phyloP scores from a whole-genome alignment of 2,329 filamentous ascomycete genomes.

The Dothideomycetes sp. region DNA sequence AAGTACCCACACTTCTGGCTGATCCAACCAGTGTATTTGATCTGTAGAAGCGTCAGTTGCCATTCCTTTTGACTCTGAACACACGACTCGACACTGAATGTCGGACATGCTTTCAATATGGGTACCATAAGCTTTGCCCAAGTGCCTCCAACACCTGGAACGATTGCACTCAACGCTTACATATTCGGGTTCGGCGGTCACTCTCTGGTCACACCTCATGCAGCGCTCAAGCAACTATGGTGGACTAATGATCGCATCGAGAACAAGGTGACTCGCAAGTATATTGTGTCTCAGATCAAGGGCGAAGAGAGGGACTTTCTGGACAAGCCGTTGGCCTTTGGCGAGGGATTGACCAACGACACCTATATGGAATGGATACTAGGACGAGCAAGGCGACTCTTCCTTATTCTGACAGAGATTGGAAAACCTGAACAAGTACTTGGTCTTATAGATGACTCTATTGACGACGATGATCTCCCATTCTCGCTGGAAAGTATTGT shows the following conservation, averaged over 20 bases:
- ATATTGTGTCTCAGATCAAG: constrained; percentile 55
- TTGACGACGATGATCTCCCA: constrained; percentile 68
- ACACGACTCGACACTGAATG: no score
- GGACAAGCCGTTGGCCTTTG: constrained; percentile 55
- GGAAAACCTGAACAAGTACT: constrained; percentile 67
- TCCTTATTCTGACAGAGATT: constrained; percentile 61
- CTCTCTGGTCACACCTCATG: constrained; percentile 41
- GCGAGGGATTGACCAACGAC: constrained; percentile 51
- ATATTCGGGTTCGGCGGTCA: constrained; percentile 44
- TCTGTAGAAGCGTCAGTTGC: no score
- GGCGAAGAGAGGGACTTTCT: constrained; percentile 55
- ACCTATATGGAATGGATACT: constrained; percentile 75
- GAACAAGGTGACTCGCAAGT: constrained; percentile 58
- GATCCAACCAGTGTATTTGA: no score
- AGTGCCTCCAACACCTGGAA: constrained; percentile 27
- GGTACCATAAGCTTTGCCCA: constrained; percentile 27
- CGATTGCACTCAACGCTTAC: constrained; percentile 39
- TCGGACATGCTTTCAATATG: constrained; percentile 19
- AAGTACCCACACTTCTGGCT: no score
- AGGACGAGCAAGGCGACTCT: constrained; percentile 58
- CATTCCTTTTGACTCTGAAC: no score
- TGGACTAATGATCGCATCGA: constrained; percentile 65
- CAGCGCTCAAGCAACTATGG: constrained; percentile 49
- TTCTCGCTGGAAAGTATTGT: constrained; percentile 57
- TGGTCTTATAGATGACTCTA: constrained; percentile 63